Percentiles rank a stretch among this genome's conserved stretches.
These are phyloP conservation scores for Castanospermum australe DNA, from an alignment of 306 rosid genomes.

Conservation along the genomic window DNA sequence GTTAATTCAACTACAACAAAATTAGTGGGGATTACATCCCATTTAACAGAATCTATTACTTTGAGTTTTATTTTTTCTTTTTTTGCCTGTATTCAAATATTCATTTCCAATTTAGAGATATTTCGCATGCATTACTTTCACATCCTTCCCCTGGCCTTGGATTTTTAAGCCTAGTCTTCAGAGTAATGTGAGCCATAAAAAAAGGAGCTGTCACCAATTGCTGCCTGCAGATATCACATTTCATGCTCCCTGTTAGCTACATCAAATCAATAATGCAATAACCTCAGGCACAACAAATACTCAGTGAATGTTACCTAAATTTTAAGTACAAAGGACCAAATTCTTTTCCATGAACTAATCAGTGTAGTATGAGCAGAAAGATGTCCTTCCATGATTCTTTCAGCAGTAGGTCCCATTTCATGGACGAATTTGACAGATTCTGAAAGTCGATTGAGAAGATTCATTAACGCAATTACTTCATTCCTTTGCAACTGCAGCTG, in stretches of 20 bases:
- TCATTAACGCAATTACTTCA: constrained; percentile 87
- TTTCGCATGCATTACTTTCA: constrained; percentile 19
- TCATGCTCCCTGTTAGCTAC: neutral
- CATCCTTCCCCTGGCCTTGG: constrained; percentile 17
- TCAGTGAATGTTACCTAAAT: constrained; percentile 33
- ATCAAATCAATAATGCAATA: neutral
- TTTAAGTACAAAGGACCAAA: constrained; percentile 43
- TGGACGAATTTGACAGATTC: constrained; percentile 74
- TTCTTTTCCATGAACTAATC: constrained; percentile 45
- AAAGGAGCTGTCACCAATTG: constrained; percentile 13
- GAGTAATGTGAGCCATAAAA: constrained; percentile 4
- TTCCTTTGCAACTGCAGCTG: constrained; percentile 92
- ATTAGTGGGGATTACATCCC: constrained; percentile 15
- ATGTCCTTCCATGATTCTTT: constrained; percentile 49
- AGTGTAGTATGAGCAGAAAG: constrained; percentile 28
- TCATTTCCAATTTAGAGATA: constrained; percentile 21
- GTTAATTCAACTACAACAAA: neutral
- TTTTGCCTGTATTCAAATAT: neutral
- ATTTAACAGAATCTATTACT: neutral
- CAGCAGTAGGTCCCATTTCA: constrained; percentile 68
- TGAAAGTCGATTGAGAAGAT: constrained; percentile 88
- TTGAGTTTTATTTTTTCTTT: neutral
- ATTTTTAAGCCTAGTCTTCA: constrained; percentile 30
- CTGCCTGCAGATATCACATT: constrained; percentile 31
- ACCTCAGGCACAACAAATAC: neutral